Evolutionary conservation across 495 filamentous ascomycete genomes (phyloP).

Genomic region (Xylaria cubensis): DNA sequence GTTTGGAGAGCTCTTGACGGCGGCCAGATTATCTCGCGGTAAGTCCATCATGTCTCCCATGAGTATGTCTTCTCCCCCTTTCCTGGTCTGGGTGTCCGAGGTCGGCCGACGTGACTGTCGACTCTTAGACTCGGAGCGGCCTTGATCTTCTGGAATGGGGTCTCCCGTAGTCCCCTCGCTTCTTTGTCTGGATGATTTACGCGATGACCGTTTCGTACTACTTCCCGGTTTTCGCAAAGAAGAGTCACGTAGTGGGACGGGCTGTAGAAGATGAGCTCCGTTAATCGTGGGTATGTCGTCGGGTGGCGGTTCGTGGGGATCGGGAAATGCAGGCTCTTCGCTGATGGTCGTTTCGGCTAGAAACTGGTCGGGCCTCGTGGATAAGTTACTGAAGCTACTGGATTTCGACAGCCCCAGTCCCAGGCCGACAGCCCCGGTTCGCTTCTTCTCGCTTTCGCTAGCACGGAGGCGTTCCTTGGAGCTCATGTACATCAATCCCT

Average conservation of each 20-base stretch:
- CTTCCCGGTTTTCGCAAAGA: conserved; percentile 65
- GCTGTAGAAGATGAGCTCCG: conserved; percentile 40
- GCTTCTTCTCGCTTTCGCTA: conserved; percentile 59
- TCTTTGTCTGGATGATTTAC: conserved; percentile 44
- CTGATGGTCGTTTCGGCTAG: conserved; percentile 59
- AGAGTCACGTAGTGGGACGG: conserved; percentile 72
- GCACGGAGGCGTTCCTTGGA: conserved; percentile 63
- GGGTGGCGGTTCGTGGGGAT: conserved; percentile 31
- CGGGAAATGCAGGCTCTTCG: conserved; percentile 50
- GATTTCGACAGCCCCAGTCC: conserved; percentile 26
- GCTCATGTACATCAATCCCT: conserved; percentile 65
- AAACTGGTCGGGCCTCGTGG: conserved; percentile 51
- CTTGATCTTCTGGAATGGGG: conserved; percentile 40
- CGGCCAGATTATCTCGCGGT: conserved; percentile 21
- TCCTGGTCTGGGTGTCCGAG: conserved; percentile 32
- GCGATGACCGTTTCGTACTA: conserved; percentile 49
- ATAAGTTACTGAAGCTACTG: conserved; percentile 43
- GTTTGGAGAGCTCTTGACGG: conserved; percentile 30
- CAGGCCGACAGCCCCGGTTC: conserved; percentile 48
- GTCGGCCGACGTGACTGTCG: conserved; percentile 34
- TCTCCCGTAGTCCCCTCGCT: conserved; percentile 42
- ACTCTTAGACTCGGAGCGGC: conserved; percentile 36
- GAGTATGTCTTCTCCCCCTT: conserved; percentile 32
- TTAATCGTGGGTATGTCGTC: conserved; percentile 30
- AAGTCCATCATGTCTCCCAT: conserved; percentile 36